phyloP scores from a whole-genome alignment of 2,329 filamentous ascomycete species.

The Ceratocystis huliohia region DNA sequence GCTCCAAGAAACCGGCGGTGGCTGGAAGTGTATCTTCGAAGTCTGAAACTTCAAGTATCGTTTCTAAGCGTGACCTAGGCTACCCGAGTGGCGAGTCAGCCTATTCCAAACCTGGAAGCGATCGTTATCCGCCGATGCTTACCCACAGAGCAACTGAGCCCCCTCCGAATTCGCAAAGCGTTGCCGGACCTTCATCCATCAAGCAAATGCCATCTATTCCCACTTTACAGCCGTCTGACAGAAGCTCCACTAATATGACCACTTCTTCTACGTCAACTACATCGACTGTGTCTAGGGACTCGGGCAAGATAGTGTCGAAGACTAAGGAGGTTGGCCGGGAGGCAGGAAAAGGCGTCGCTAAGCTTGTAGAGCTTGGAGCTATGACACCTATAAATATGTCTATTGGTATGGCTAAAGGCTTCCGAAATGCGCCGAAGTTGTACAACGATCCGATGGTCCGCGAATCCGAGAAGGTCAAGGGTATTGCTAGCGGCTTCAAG shows the following conservation, averaged over 20 bases:
- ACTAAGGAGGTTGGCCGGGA: slow-evolving; percentile 13
- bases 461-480: slow-evolving; percentile 66
- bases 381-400: slow-evolving; percentile 78
- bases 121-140: background rate
- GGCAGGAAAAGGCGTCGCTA: slow-evolving; percentile 51
- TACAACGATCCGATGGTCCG: slow-evolving; percentile 77
- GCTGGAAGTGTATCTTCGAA: background rate
- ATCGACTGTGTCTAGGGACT: background rate
- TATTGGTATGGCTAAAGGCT: slow-evolving; percentile 68
- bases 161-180: background rate
- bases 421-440: slow-evolving; percentile 73
- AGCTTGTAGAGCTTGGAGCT: slow-evolving; percentile 62
- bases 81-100: background rate
- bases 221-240: background rate
- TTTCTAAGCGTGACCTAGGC: background rate
- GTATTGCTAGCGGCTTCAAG: slow-evolving; percentile 59
- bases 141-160: background rate
- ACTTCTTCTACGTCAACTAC: background rate
- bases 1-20: background rate
- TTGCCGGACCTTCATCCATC: background rate
- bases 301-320: slow-evolving; percentile 24
- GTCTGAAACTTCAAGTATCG: background rate
- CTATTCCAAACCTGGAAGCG: background rate
- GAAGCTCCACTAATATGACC: background rate
- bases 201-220: background rate